These are phyloP conservation scores for Penicillium antarcticum DNA, from an alignment of 495 filamentous ascomycete species.

Conservation along the genomic window DNA sequence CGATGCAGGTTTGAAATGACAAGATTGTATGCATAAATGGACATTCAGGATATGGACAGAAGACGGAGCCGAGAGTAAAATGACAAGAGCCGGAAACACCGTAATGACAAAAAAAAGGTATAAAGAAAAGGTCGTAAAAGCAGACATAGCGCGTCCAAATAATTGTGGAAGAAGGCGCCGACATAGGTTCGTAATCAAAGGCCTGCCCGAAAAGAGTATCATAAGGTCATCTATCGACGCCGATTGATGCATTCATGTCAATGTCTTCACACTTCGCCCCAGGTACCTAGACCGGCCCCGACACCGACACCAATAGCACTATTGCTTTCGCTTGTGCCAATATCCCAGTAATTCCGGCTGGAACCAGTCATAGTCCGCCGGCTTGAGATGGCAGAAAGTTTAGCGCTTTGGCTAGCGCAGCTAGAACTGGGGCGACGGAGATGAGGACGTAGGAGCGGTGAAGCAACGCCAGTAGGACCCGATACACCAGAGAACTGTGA, in stretches of 20 bases:
- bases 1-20: background rate
- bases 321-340: slow-evolving; percentile 72
- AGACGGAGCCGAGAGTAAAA: slow-evolving; percentile 1
- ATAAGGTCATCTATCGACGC: background rate
- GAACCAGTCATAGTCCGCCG: slow-evolving; percentile 53
- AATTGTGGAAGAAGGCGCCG: background rate
- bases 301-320: slow-evolving; percentile 58
- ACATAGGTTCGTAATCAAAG: background rate
- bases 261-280: slow-evolving; percentile 61
- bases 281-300: slow-evolving; percentile 63
- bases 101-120: background rate
- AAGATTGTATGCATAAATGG: background rate
- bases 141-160: background rate
- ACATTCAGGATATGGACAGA: slow-evolving; percentile 3
- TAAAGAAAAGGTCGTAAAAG: slow-evolving; percentile 1
- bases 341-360: slow-evolving; percentile 82
- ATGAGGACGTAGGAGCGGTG: slow-evolving; percentile 33
- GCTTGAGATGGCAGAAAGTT: slow-evolving; percentile 55
- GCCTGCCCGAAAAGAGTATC: background rate
- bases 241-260: background rate
- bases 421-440: slow-evolving; percentile 59
- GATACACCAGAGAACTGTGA: slow-evolving; percentile 43
- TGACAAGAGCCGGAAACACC: background rate
- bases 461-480: slow-evolving; percentile 43
- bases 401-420: slow-evolving; percentile 79